Base-by-base conservation (phyloP, 73 alveolate genomes). In the Symbiodinium natans region DNA sequence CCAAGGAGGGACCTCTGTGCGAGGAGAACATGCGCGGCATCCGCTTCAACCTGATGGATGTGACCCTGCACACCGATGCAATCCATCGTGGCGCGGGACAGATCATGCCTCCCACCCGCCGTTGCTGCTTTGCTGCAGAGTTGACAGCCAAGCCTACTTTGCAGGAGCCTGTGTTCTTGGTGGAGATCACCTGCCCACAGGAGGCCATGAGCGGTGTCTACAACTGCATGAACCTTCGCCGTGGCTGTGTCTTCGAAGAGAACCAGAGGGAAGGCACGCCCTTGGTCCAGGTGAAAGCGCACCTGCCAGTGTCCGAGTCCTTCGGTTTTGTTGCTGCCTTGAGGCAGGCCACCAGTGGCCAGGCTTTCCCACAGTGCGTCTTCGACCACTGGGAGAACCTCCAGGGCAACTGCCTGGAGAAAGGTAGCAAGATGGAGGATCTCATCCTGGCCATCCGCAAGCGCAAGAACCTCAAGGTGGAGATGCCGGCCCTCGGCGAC, bases 301-400 rank as follows among this genome's bases (percentile, higher is more conserved):
- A 99, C 99, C 99, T 99, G 99, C 99, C 99, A 48, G 99, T 99
- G 98, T 99, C 99, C 89, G 99, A 99, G 99, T 99, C 99, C 68
- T 99, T 99, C 99, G 99, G 99, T 46, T 99, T 99, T 99, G 99
- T 99, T 86, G 99, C 99, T 29, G 99, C 99, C 95, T 99, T 99
- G 99, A 99, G 99, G 99, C 99, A 99, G 86, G 98, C 99, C 83
- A 99, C 99, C 82, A 99, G 99, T 95, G 99, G 99, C 86, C 99
- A 99, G 99, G 99, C 99, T 94, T 99, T 99, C 99, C 99, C 99
- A 36, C 99, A 99, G 99, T 99, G 99, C 93, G 99, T 99, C 98
- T 99, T 99, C 99, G 99, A 99, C 92, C 99, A 99, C 99, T 99
- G 99, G 99, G 99, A 93, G 86, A 83, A 59, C 92, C 82, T 99